Base-by-base conservation (phyloP, 2,329 filamentous ascomycete species). In the Claviceps maximensis region DNA sequence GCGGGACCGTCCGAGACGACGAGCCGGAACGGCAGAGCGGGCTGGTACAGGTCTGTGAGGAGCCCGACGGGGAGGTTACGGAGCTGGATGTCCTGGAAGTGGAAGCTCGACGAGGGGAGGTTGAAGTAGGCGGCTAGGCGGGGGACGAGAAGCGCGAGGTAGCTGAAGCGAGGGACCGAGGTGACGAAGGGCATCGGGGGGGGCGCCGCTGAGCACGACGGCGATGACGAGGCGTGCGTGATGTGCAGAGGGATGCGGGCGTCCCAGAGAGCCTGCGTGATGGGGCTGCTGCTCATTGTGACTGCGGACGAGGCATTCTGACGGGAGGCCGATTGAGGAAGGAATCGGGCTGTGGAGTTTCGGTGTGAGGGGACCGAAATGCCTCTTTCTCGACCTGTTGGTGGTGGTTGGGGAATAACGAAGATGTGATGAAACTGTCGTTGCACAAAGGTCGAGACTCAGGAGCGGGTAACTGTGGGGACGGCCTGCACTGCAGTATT, bases 31-130 rank as follows among this genome's bases (percentile, higher is more conserved):
- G 79, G 78, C 50, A 79, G 62, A 12, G 61, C 53, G 0, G 78
- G 77, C 58, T 71, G 74, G 63, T 82, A 82, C 27, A 82, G 69
- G 59, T 82, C 79, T 50, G 75, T 68, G 31, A 82, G 69, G 56
- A 79, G 64, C 15, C 77, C 76, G 27, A 74, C 73, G n/a, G 75
- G 66, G 44, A 80, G 69, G 61, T 77, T 77, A 53, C 75, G 71
- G 54, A 78, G 67, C 56, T 75, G 72, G 17, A 79, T 67, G 52
- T 74, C 71, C 55, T 79, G 76, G 60, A 78, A 76, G 61, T 79
- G 75, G 62, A 82, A 82, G 64, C 76, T 79, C 33, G 76, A 79
- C 65, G 77, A 80, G 3, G 76, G 69, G 10, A 69, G 62, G 55
- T 71, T 69, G 64, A 79, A 82, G 65, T 74, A 80, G 56, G 72